phyloP scores from a whole-genome alignment of 192 early-diverging fungal species.

The Spizellomyces punctatus region DNA sequence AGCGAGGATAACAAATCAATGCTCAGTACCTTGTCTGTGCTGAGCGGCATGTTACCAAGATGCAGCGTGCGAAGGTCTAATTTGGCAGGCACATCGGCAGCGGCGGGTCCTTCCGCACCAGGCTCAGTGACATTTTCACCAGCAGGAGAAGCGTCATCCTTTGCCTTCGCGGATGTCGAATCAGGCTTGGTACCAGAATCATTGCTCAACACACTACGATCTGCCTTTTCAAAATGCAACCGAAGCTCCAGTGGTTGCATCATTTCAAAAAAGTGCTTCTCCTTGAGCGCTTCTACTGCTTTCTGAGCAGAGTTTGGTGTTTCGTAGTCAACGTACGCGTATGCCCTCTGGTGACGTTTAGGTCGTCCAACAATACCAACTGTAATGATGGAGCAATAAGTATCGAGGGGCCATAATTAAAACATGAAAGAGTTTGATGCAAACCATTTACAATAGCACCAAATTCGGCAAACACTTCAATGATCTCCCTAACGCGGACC shows the following conservation, averaged over 20 bases:
- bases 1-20: constrained; percentile 11
- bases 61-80: constrained; percentile 36
- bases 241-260: constrained; percentile 35
- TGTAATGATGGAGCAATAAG: neutral
- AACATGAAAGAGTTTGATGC: neutral
- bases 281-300: constrained; percentile 35
- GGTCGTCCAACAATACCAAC: constrained; percentile 32
- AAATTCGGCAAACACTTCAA: constrained; percentile 47
- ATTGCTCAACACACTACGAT: neutral
- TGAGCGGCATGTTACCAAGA: constrained; percentile 39
- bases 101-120: neutral
- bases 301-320: constrained; percentile 30
- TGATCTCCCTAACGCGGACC: constrained; percentile 44
- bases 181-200: neutral
- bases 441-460: constrained; percentile 48
- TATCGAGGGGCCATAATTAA: neutral
- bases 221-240: constrained; percentile 27
- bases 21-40: constrained; percentile 30
- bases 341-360: constrained; percentile 33
- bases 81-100: neutral
- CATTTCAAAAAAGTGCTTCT: constrained; percentile 44
- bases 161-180: neutral
- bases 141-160: neutral
- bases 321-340: constrained; percentile 48
- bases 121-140: constrained; percentile 15